Evolutionary conservation across 2,329 filamentous ascomycete genomes (phyloP).

Genomic region (Paecilomyces dactylethromorphus): DNA sequence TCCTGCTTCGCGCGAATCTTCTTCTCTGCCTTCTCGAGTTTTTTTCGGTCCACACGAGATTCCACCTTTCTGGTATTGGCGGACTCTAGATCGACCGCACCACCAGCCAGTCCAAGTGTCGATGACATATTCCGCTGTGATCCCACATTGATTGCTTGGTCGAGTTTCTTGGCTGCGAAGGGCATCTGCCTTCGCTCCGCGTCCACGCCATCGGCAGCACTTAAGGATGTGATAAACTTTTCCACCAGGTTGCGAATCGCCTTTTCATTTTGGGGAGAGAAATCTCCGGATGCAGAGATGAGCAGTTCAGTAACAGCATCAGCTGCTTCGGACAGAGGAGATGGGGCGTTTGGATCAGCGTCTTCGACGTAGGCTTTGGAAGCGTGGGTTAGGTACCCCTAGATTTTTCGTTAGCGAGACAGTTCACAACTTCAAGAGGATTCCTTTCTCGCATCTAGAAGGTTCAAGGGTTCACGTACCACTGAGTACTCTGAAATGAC

Average conservation of each 20-base stretch:
- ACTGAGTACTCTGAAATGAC: constrained; percentile 87
- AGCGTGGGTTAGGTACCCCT: constrained; percentile 88
- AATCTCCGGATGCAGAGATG: constrained; percentile 83
- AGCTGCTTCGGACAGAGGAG: constrained; percentile 79
- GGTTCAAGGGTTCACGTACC: constrained; percentile 24
- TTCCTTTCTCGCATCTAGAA: not conserved
- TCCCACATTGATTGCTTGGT: constrained; percentile 91
- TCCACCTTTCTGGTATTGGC: constrained; percentile 91
- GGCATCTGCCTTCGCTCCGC: constrained; percentile 63
- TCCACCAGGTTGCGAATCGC: constrained; percentile 77
- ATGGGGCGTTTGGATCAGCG: constrained; percentile 59
- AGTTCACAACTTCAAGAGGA: not conserved
- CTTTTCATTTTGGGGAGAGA: constrained; percentile 63
- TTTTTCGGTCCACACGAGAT: constrained; percentile 96
- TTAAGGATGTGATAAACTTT: constrained; percentile 82
- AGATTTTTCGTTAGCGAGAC: constrained; percentile 1
- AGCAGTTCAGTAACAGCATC: constrained; percentile 79
- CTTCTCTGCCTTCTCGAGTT: constrained; percentile 95
- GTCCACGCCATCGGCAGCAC: constrained; percentile 62
- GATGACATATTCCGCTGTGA: constrained; percentile 94
- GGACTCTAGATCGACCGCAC: constrained; percentile 84
- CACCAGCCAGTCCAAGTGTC: constrained; percentile 79
- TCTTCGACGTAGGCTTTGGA: constrained; percentile 76
- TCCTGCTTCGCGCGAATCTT: constrained; percentile 98
- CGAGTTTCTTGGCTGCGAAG: constrained; percentile 73